Base-by-base conservation (phyloP, 345 rosid genomes). In the Toxicodendron radicans region DNA sequence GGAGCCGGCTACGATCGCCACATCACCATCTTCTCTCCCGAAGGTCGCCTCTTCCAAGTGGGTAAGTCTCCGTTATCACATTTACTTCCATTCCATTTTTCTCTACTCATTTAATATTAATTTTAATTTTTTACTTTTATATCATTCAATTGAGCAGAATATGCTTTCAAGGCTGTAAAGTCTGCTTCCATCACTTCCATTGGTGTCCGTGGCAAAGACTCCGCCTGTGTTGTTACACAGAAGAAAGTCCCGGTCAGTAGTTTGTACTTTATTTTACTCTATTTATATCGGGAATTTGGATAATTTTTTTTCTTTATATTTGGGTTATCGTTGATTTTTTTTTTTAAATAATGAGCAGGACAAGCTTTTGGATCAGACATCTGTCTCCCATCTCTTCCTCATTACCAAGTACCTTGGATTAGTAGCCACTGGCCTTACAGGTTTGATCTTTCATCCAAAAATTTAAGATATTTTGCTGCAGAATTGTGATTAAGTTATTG, bases 121-220 rank as follows among this genome's bases (percentile, higher is more conserved):
- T n/a, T 27, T 1, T 27, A 27, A 27, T 27, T 27, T 27, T 27
- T 27, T 27, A 27, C 20, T 24, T 10, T 17, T 4, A 14, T 51
- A 27, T 21, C 13, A 17, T 27, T 32, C 23, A 66, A 48, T 70
- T 73, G 71, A 23, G 68, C 79, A 95, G 99, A 95, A 68, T 95
- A 95, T 82, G 98, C 98, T 14, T 95, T 95, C 74, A 95, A 95
- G 88, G 99, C 99, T 20, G 98, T 95, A 58, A 95, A 91, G 80
- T 92, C 98, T 4, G 91, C 99, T 53, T 90, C 92, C 52, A 87
- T 92, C 71, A 93, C 99, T 60, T 93, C 99, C 58, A 93, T 95
- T 61, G 99, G 98, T 46, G 99, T 95, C 56, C 84, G 93, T n/a
- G 99, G 99, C 2, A 93, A 89, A 76, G 99, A 95, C 70, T 91